A percentile compares a stretch with the other conserved stretches of the same genome.
These are phyloP conservation scores for Danielia oregonensis DNA, from an alignment of 805 yeast genomes.

Conservation along the genomic window DNA sequence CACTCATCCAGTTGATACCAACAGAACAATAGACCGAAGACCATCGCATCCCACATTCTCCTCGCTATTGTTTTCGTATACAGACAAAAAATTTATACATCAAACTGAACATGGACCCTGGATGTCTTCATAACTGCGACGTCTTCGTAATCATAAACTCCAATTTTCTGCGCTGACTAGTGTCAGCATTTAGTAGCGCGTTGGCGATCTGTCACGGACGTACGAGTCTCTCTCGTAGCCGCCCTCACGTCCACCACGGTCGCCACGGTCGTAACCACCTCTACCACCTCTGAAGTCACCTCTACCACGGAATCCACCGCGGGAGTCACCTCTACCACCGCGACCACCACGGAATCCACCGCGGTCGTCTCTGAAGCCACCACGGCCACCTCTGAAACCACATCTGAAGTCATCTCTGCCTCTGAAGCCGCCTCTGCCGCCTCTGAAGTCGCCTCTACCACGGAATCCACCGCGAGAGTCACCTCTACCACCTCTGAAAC, in stretches of 20 bases:
- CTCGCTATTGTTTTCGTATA: neutral
- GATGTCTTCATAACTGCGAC: neutral
- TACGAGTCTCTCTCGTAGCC: constrained; percentile 44
- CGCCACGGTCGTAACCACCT: constrained; percentile 44
- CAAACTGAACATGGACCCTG: neutral
- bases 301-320: constrained; percentile 37
- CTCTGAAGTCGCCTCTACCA: constrained; percentile 37
- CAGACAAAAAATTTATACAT: neutral
- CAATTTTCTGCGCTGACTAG: neutral
- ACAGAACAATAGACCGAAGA: no score
- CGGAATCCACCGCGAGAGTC: constrained; percentile 43
- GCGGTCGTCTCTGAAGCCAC: constrained; percentile 26
- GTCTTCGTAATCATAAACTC: neutral
- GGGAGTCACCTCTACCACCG: constrained; percentile 9
- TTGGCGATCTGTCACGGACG: constrained; percentile 63
- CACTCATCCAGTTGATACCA: no score
- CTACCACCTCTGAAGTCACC: constrained; percentile 38
- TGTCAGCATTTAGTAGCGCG: constrained; percentile 46
- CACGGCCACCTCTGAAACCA: constrained; percentile 15
- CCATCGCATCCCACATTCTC: no score
- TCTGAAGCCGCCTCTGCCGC: constrained; percentile 8
- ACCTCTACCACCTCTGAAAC: constrained; percentile 42
- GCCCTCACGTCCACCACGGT: constrained; percentile 34
- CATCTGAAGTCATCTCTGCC: constrained; percentile 25
- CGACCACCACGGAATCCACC: constrained; percentile 27